Evolutionary conservation across 805 yeast genomes (phyloP).

Genomic region (Saccharomycopsis babjevae): DNA sequence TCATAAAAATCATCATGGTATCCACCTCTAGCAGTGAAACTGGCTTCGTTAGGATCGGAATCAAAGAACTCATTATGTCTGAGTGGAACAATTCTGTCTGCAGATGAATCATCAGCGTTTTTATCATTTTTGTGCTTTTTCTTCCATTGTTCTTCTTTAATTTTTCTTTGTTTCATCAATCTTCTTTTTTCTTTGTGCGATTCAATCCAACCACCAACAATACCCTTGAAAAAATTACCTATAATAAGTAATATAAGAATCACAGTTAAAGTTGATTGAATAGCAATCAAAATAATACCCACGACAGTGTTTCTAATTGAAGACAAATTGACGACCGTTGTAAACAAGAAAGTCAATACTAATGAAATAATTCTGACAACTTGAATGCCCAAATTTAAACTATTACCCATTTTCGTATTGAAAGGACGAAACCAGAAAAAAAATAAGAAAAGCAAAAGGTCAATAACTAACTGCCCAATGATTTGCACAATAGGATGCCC

Average conservation of each 20-base stretch:
- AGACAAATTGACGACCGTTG: conserved; percentile 22
- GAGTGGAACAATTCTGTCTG: background rate
- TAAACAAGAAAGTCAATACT: conserved; percentile 23
- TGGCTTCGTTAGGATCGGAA: background rate
- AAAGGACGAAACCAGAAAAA: conserved; percentile 22
- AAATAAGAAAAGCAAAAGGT: conserved; percentile 19
- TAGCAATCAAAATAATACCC: conserved; percentile 24
- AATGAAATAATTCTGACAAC: conserved; percentile 23
- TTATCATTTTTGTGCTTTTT: background rate
- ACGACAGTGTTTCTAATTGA: conserved; percentile 23
- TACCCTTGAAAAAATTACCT: conserved; percentile 16
- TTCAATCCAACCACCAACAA: conserved; percentile 1
- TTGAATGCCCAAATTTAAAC: conserved; percentile 23
- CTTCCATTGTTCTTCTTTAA: background rate
- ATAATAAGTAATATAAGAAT: conserved; percentile 22
- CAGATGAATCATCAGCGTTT: background rate
- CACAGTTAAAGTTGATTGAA: conserved; percentile 24
- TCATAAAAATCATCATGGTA: background rate
- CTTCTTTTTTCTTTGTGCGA: conserved; percentile 5
- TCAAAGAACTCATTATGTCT: background rate
- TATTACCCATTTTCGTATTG: conserved; percentile 24
- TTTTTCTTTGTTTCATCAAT: conserved; percentile 4
- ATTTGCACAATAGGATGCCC: conserved; percentile 26
- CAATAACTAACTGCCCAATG: conserved; percentile 25
- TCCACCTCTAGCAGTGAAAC: background rate